Base-by-base conservation (phyloP, 139 green algal species). In the Chlorella sp. region DNA sequence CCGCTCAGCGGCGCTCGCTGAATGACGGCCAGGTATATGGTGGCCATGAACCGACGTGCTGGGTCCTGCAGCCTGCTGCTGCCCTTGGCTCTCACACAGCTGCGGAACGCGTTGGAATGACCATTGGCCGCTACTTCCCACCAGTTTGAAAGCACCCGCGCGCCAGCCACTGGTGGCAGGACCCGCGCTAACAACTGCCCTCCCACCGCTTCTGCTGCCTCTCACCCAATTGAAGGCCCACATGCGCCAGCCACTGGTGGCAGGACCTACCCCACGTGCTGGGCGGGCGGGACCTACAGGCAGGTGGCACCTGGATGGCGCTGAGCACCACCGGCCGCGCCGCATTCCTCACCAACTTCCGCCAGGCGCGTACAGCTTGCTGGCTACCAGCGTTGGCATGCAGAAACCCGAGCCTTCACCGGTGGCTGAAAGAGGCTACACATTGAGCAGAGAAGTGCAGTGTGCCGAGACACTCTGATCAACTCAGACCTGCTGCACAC, bases 271-370 rank as follows among this genome's bases (percentile, higher is more conserved):
- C 68, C 3, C 24, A 72, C 56, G 43, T 86, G 2, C 70, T 86
- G 51, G 81, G 70, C 32, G 81, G 81, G 11, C 28, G 81, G 30
- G 81, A 86, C 72, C 41, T 78, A 7, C 54, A 75, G 68, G 81
- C 70, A 0, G 81, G 81, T 5, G 86, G 86, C 41, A 89, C 86
- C 2, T 89, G 86, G 86, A 64, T 89, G 17, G 81, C 62, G 19
- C 34, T 81, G 1, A 60, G 80, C 67, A 48, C 28, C 34, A n/a
- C 19, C 1, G 81, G 81, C 8, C 69, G 81, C 2, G 81, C 72
- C n/a, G 81, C 81, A 7, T 86, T 68, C 17, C 56, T 86, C 8
- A 86, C 81, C 40, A 86, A 86, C 56, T 81, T 74, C 46, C 40
- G 81, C 24, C 28, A 86, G 81, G 81, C 54, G 14, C 44, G 78